Base-by-base conservation (phyloP, 495 filamentous ascomycete species). In the Neurospora sp. region DNA sequence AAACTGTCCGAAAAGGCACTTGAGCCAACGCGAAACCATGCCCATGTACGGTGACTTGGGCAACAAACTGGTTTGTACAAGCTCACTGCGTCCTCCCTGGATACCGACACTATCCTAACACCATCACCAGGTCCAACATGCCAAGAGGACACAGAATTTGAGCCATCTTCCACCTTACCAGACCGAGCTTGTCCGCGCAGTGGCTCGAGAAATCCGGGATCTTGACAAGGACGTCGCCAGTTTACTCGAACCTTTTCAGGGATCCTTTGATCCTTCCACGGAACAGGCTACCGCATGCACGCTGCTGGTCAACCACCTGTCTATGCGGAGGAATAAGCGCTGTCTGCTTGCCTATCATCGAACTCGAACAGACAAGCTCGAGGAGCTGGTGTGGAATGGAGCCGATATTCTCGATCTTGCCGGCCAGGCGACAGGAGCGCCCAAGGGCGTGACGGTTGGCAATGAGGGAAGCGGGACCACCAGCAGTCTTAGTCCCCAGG, bases 341-440 rank as follows among this genome's bases (percentile, higher is more conserved):
- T 98, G 96, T 76, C 87, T 99, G 8, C 88, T 99, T 1, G 94
- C 95, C 20, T 99, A 99, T 77, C 96, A 98, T 79, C 90, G 92
- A 37, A 93, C 92, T 3, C 89, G 96, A 35, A 89, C 93, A 4
- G 93, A 98, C 78, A 97, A 94, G 80, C 86, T 99, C 59, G 96
- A 98, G 77, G 93, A 96, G 82, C 89, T 97, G 78, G 96, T 93
- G 71, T 99, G 96, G 96, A 91, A 84, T 71, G 96, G 96, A 4
- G 85, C 90, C 39, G 96, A 98, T 80, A 86, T 98, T 20, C 76
- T 83, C n/a, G 84, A 86, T 71, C 78, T 86, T 42, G 79, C 84
- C 20, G 83, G 81, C 37, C 81, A 83, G 78, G 78, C 83, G 72
- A 61, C 79, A 71, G 78, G 75, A 61, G 73, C 73, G 61, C 74